Evolutionary conservation across 2,329 filamentous ascomycete genomes (phyloP), one percentile per base, ranked within the genome.

Genomic region (Colletotrichum melonis): DNA sequence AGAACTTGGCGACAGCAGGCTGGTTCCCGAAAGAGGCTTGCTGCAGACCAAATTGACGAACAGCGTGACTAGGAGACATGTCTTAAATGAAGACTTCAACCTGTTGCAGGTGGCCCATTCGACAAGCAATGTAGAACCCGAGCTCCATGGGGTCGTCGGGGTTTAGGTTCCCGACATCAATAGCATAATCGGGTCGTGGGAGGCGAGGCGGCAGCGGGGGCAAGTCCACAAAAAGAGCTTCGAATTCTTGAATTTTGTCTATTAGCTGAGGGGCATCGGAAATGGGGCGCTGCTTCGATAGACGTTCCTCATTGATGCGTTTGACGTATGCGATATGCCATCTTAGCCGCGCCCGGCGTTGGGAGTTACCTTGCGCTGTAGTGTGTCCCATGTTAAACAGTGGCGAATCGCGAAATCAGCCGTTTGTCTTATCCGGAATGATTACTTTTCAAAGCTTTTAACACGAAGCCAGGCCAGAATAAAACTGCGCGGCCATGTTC

Each of bases 11-110:
- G 11, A 60, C 32, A 5, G 19, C 16, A 19, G 64, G 64, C 19
- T 67, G 64, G 16, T 67, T 67, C 5, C 64, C 64, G 24, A 67
- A 67, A 8, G 54, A 32, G 12, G 64, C 64, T 24, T 60, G 56
- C 16, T 67, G 46, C 6, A 67, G 55, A 24, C 64, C 64, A 8
- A 56, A 67, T n/a, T 67, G 64, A 16, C 46, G 55, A n/a, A 67
- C n/a, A 19, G 64, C 64, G 5, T 60, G 35, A 9, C 42, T 67
- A 5, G 64, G 55, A 11, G 3, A 24, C 2, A 12, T 26, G 22
- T 9, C 19, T 8, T 57, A 35, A 12, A 67, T 32, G 35, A 42
- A 67, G 6, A 24, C 55, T 19, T 46, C 35, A 28, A 67, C 35
- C 11, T 49, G 19, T 19, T 52, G 16, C 19, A 30, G 24, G 7